Conservation (phyloP, 352 stramenopile genomes). For the Phytophthora hibernalis region DNA sequence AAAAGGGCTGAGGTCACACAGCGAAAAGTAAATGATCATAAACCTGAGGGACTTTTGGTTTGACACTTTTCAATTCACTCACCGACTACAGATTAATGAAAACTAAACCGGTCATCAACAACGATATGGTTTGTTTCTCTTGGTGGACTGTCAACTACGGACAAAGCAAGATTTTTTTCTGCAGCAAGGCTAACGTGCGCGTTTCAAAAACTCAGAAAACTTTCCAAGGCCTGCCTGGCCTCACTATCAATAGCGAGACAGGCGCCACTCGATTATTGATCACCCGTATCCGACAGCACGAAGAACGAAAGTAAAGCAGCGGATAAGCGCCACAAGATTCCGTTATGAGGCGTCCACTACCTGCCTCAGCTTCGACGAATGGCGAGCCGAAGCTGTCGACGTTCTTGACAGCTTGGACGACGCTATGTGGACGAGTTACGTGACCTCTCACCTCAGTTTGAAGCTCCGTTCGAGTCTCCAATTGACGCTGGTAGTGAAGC, state of each 20-base stretch:
- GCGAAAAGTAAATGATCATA: no score
- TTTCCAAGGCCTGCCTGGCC: background rate
- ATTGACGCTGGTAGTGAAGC: conserved; percentile 10
- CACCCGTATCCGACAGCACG: background rate
- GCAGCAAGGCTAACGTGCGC: no score
- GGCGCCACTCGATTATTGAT: no score
- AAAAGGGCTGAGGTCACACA: no score
- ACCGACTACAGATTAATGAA: no score
- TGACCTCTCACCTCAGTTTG: conserved; percentile 4
- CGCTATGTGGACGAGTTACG: conserved; percentile 21
- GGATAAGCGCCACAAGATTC: background rate
- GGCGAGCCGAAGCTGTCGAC: background rate
- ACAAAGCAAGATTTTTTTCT: no score
- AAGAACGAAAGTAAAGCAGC: background rate
- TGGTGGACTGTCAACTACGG: no score
- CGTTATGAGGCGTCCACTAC: conserved; percentile 31
- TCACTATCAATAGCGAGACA: conserved; percentile 1
- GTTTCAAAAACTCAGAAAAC: background rate
- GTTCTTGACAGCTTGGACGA: conserved; percentile 23
- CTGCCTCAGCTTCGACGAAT: conserved; percentile 3
- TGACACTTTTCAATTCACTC: no score
- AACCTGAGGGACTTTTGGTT: no score
- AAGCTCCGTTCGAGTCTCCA: conserved; percentile 4
- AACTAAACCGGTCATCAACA: no score
- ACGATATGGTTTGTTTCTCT: no score